These are phyloP conservation scores for Spinacia oleracea DNA, from an alignment of 179 eudicot species.

Conservation along the genomic window DNA sequence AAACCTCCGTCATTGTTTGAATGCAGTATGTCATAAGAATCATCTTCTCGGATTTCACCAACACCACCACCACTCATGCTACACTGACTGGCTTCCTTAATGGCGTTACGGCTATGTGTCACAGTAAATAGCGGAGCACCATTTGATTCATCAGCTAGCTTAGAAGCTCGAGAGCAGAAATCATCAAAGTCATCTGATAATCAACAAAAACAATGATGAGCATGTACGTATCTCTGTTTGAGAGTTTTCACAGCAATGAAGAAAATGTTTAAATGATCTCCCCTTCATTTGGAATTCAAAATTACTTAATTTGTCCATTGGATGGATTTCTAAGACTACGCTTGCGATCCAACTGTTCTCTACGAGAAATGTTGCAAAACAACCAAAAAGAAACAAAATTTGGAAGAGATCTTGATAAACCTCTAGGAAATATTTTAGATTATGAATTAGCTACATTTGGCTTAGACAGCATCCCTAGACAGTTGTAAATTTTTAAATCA, in stretches of 20 bases:
- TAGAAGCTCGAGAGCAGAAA: conserved; percentile 66
- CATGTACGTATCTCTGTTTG: neutral
- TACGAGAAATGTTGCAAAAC: neutral
- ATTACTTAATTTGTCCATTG: too few species aligned
- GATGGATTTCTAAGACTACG: neutral
- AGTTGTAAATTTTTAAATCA: neutral
- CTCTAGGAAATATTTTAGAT: neutral
- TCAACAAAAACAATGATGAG: neutral
- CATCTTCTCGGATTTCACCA: conserved; percentile 30
- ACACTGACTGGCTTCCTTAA: conserved; percentile 30
- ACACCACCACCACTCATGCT: conserved; percentile 20
- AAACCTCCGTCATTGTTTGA: neutral
- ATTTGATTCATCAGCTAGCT: conserved; percentile 61
- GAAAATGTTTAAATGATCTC: too few species aligned
- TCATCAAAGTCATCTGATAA: conserved; percentile 69
- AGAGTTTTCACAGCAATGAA: neutral
- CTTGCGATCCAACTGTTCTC: neutral
- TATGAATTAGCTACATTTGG: neutral
- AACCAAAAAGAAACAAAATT: neutral
- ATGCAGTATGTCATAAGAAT: conserved; percentile 30
- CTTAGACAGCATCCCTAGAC: too few species aligned
- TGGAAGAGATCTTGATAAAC: neutral
- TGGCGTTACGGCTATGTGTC: conserved; percentile 41
- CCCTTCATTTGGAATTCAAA: too few species aligned
- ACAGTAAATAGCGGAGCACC: conserved; percentile 90